A percentile compares a stretch with the other conserved stretches of the same genome.
phyloP scores from a whole-genome alignment of 2,329 filamentous ascomycete species.

The Cladosporium austrohemisphaericum region DNA sequence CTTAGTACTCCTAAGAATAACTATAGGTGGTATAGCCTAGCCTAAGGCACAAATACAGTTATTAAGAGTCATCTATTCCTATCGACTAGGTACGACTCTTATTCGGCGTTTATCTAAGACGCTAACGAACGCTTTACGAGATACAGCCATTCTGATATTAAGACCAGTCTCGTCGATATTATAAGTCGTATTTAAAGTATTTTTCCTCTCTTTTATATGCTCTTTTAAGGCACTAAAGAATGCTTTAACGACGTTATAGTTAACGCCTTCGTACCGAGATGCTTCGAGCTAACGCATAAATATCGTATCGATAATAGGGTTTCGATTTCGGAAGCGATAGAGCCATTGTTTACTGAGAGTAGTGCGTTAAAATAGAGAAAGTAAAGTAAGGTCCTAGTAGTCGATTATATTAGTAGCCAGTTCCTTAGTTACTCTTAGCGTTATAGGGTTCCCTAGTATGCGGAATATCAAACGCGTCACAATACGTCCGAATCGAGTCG shows the following conservation, averaged over 20 bases:
- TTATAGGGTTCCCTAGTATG: not conserved
- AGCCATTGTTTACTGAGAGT: slow-evolving; percentile 13
- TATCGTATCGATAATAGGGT: slow-evolving; percentile 8
- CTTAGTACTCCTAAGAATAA: too few species aligned
- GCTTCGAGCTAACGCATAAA: slow-evolving; percentile 6
- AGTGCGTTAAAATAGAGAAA: not conserved
- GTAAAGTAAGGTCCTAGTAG: not conserved
- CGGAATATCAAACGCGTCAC: too few species aligned
- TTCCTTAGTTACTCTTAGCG: not conserved
- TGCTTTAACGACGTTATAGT: slow-evolving; percentile 2
- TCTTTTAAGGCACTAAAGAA: slow-evolving; percentile 8
- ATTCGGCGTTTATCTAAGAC: too few species aligned
- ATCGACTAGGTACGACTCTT: too few species aligned
- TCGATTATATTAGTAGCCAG: not conserved
- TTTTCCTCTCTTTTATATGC: too few species aligned
- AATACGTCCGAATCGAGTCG: too few species aligned
- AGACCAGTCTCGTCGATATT: slow-evolving; percentile 1
- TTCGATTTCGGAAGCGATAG: slow-evolving; percentile 9
- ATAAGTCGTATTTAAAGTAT: not conserved
- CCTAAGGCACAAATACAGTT: too few species aligned
- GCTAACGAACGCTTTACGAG: too few species aligned
- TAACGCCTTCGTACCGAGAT: slow-evolving; percentile 1
- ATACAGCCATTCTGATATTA: too few species aligned
- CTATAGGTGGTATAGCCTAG: too few species aligned
- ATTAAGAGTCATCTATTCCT: too few species aligned